phyloP scores from a whole-genome alignment of 202 grass and related monocot species.

The Carex arenaria region DNA sequence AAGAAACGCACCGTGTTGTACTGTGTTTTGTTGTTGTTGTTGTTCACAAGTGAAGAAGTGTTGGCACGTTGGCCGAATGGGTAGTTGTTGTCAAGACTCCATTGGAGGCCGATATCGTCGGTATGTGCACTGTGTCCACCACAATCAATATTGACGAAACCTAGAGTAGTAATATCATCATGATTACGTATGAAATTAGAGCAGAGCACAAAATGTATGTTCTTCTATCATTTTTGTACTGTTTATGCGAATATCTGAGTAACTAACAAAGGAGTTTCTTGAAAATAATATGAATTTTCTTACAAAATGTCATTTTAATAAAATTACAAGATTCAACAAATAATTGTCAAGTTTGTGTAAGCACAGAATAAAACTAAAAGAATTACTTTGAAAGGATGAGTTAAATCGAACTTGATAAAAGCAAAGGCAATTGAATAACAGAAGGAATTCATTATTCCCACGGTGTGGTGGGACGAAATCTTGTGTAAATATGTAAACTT shows the following conservation, averaged over 20 bases:
- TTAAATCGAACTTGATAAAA: too few species aligned
- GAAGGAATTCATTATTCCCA: too few species aligned
- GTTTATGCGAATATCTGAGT: background rate
- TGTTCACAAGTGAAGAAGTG: background rate
- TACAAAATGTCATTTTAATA: background rate
- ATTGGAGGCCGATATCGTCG: slow-evolving; percentile 22
- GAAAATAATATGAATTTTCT: background rate
- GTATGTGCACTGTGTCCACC: slow-evolving; percentile 12
- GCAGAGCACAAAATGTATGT: background rate
- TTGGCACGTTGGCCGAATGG: slow-evolving; percentile 13
- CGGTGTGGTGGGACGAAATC: too few species aligned
- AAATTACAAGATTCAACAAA: background rate
- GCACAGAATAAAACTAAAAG: background rate
- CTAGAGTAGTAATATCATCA: background rate
- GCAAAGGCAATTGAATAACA: too few species aligned
- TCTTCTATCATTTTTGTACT: background rate
- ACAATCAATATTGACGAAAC: slow-evolving; percentile 32
- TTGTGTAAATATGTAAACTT: too few species aligned
- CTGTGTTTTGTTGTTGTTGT: slow-evolving; percentile 26
- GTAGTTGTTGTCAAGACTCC: slow-evolving; percentile 16
- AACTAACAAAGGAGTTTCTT: background rate
- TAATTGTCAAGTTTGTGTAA: background rate
- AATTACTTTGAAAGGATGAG: too few species aligned
- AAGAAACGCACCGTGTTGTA: slow-evolving; percentile 24
- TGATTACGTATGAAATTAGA: background rate